These are phyloP conservation scores for Daphne laureola DNA, from an alignment of 441 rosid genomes.

Conservation along the genomic window DNA sequence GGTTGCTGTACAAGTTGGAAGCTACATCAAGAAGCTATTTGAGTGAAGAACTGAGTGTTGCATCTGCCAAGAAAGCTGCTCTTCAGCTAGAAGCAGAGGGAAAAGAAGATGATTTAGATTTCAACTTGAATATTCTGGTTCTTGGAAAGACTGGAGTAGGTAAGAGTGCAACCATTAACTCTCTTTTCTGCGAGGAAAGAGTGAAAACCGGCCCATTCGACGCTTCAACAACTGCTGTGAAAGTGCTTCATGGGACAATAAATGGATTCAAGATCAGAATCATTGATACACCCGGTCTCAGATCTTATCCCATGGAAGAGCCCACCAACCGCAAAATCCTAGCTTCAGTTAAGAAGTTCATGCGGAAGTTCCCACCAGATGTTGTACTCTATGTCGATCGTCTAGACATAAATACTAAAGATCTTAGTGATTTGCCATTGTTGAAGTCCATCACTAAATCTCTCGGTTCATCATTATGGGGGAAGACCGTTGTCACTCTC, in stretches of 20 bases:
- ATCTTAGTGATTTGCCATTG: slow-evolving; percentile 40
- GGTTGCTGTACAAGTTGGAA: slow-evolving; percentile 34
- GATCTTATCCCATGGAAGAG: slow-evolving; percentile 37
- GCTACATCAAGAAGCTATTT: slow-evolving; percentile 27
- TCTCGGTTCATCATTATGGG: slow-evolving; percentile 67
- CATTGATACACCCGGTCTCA: slow-evolving; percentile 77
- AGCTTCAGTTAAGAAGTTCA: slow-evolving; percentile 47
- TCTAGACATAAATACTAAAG: slow-evolving; percentile 39
- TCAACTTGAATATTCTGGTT: slow-evolving; percentile 60
- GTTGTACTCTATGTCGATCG: slow-evolving; percentile 75
- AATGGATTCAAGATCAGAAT: slow-evolving; percentile 48
- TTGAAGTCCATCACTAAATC: slow-evolving; percentile 36
- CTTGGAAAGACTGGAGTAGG: slow-evolving; percentile 89
- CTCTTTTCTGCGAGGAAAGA: slow-evolving; percentile 57
- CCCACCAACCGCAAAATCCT: slow-evolving; percentile 43
- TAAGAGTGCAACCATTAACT: slow-evolving; percentile 85
- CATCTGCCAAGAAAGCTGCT: slow-evolving; percentile 30
- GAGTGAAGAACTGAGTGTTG: slow-evolving; percentile 30
- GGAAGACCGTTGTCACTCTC: slow-evolving; percentile 49
- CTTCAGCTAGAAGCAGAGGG: slow-evolving; percentile 40
- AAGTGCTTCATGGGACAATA: slow-evolving; percentile 47
- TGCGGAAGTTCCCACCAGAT: slow-evolving; percentile 63
- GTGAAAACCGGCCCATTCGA: slow-evolving; percentile 47
- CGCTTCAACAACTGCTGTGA: slow-evolving; percentile 41
- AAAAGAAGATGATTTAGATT: slow-evolving; percentile 35